Conservation (phyloP, 805 yeast genomes). For the Saccharomycopsis synnaedendra region DNA sequence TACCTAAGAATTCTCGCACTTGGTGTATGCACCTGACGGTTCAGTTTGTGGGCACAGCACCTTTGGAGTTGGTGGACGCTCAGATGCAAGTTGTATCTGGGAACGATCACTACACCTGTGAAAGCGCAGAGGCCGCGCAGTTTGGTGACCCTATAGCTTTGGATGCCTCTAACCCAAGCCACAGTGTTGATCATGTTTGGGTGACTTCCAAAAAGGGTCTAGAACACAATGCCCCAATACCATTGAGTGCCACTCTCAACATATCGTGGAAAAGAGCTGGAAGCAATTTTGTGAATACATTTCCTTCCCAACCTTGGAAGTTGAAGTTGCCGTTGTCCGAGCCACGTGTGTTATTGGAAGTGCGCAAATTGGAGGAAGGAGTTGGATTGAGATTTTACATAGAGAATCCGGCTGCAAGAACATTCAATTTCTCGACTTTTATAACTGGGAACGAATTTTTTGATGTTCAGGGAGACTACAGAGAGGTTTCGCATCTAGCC, state of each 20-base stretch:
- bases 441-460: conserved; percentile 27
- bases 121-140: conserved; percentile 16
- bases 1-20: conserved; percentile 23
- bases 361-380: conserved; percentile 16
- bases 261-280: conserved; percentile 27
- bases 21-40: conserved; percentile 27
- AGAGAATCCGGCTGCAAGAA: conserved; percentile 67
- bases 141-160: not conserved
- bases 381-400: conserved; percentile 34
- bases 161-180: not conserved
- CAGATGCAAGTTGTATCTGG: conserved; percentile 22
- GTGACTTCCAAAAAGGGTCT: conserved; percentile 17
- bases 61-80: conserved; percentile 26
- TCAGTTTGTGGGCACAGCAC: conserved; percentile 19
- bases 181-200: not conserved
- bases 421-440: conserved; percentile 49
- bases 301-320: conserved; percentile 32
- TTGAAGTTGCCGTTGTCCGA: conserved; percentile 52
- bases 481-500: conserved; percentile 22
- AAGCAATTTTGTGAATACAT: conserved; percentile 21
- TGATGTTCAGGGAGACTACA: conserved; percentile 28
- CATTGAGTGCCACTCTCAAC: conserved; percentile 20
- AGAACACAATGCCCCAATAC: conserved; percentile 27
- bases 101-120: conserved; percentile 25
- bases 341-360: conserved; percentile 50